A percentile compares a stretch with the other conserved stretches of the same genome.
Evolutionary conservation across 768 basidiomycete genomes (phyloP).

Genomic region (Boletellus sp.): DNA sequence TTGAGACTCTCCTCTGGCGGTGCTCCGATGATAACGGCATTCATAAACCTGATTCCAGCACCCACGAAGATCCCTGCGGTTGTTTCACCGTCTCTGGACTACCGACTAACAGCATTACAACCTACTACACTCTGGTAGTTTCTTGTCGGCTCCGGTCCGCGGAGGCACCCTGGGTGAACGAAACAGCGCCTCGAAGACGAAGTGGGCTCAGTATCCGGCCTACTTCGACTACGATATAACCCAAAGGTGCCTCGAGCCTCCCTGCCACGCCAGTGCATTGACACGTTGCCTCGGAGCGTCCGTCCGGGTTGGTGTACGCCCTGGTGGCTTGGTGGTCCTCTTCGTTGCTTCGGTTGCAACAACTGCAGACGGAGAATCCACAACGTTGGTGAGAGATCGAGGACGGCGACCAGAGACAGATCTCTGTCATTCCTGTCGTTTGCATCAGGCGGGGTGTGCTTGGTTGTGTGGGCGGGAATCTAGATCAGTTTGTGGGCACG

Average conservation of each 20-base stretch:
- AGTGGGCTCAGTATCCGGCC: conserved; percentile 55
- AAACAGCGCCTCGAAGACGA: conserved; percentile 50
- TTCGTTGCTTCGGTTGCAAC: conserved; percentile 58
- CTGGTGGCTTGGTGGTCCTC: conserved; percentile 44
- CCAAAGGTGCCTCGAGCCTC: conserved; percentile 40
- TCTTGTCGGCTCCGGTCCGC: background rate
- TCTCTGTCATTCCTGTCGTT: conserved; percentile 5
- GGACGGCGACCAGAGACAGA: conserved; percentile 8
- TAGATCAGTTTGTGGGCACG: conserved; percentile 13
- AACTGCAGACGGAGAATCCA: conserved; percentile 40
- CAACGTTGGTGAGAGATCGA: conserved; percentile 9
- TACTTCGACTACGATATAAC: conserved; percentile 35
- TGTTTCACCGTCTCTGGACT: conserved; percentile 46
- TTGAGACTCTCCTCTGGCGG: conserved; percentile 47
- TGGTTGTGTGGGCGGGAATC: conserved; percentile 14
- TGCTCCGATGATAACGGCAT: conserved; percentile 55
- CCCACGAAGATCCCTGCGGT: conserved; percentile 45
- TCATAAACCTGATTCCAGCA: conserved; percentile 43
- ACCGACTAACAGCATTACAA: conserved; percentile 58
- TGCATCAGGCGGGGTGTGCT: background rate
- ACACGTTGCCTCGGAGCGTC: conserved; percentile 50
- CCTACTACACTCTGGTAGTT: conserved; percentile 44
- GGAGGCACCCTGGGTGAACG: conserved; percentile 36
- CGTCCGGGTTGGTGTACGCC: conserved; percentile 53
- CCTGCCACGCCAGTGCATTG: conserved; percentile 49